Conservation (phyloP, 805 yeast genomes). For the Spathaspora girioi region DNA sequence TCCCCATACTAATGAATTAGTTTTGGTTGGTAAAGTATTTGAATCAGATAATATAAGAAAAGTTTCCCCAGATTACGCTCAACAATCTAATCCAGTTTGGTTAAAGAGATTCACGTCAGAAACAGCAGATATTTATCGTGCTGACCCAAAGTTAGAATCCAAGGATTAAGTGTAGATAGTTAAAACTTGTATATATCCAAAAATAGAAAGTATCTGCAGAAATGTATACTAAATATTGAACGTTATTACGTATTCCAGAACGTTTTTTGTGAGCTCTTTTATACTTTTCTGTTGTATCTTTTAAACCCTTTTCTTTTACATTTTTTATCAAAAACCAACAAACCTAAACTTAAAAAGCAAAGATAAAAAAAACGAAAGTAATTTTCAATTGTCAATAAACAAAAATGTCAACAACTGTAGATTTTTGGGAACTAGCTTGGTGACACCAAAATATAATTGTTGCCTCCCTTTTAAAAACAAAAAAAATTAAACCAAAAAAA, state of each 20-base stretch:
- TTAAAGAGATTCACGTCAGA: conserved; percentile 27
- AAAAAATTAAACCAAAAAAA: background rate
- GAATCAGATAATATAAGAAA: conserved; percentile 34
- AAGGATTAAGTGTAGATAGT: background rate
- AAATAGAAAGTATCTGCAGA: background rate
- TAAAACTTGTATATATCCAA: background rate
- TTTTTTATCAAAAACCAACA: background rate
- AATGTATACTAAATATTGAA: background rate
- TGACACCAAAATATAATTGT: too few relatives aligned
- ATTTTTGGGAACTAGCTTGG: too few relatives aligned
- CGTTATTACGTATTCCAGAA: too few relatives aligned
- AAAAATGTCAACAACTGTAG: background rate
- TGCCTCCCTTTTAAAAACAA: too few relatives aligned
- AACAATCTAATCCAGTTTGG: conserved; percentile 14
- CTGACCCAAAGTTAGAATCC: conserved; percentile 19
- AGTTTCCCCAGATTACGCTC: conserved; percentile 31
- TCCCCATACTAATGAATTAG: conserved; percentile 36
- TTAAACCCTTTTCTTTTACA: too few relatives aligned
- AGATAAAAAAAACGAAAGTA: too few relatives aligned
- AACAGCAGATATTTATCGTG: conserved; percentile 39
- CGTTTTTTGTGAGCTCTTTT: too few relatives aligned
- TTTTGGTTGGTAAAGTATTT: conserved; percentile 39
- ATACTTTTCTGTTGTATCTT: too few relatives aligned
- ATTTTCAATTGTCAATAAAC: background rate
- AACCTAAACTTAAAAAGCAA: background rate